These are phyloP conservation scores for Apiospora aurea DNA, from an alignment of 2,329 filamentous ascomycete species.

Conservation along the genomic window DNA sequence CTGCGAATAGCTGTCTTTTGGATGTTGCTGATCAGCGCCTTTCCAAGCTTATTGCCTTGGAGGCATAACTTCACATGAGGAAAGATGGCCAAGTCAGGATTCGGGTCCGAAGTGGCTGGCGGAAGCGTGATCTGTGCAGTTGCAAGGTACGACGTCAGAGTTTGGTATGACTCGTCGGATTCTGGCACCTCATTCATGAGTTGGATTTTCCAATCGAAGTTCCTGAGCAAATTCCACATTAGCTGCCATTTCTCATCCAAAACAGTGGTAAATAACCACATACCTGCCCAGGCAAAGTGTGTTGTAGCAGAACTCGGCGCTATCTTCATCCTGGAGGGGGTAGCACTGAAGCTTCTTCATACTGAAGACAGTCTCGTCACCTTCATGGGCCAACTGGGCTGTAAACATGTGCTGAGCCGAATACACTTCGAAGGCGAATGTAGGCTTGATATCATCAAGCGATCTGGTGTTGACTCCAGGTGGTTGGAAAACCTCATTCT, in stretches of 20 bases:
- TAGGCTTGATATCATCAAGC: constrained; percentile 22
- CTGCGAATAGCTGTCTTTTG: constrained; percentile 42
- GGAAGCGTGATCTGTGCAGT: constrained; percentile 35
- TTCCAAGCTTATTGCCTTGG: background rate
- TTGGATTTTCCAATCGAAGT: constrained; percentile 48
- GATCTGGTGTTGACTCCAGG: constrained; percentile 10
- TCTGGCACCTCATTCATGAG: constrained; percentile 37
- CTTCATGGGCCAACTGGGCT: constrained; percentile 9
- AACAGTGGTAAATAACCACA: background rate
- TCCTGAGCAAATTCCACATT: constrained; percentile 34
- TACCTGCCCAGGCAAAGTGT: constrained; percentile 25
- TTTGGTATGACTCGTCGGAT: constrained; percentile 32
- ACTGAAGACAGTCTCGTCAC: background rate
- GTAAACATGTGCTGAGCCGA: constrained; percentile 21
- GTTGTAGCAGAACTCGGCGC: constrained; percentile 22
- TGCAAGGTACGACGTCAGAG: constrained; percentile 35
- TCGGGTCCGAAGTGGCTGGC: constrained; percentile 25
- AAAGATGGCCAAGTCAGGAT: constrained; percentile 41
- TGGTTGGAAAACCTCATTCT: constrained; percentile 13
- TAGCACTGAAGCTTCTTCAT: constrained; percentile 6
- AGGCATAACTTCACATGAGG: background rate
- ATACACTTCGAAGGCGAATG: constrained; percentile 24
- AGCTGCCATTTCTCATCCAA: background rate
- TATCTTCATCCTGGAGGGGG: constrained; percentile 17
- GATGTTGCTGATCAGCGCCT: constrained; percentile 32